Percentiles rank a stretch among this genome's conserved stretches.
Conservation (phyloP, 2,329 filamentous ascomycete species). For the Colletotrichum spaethianum region DNA sequence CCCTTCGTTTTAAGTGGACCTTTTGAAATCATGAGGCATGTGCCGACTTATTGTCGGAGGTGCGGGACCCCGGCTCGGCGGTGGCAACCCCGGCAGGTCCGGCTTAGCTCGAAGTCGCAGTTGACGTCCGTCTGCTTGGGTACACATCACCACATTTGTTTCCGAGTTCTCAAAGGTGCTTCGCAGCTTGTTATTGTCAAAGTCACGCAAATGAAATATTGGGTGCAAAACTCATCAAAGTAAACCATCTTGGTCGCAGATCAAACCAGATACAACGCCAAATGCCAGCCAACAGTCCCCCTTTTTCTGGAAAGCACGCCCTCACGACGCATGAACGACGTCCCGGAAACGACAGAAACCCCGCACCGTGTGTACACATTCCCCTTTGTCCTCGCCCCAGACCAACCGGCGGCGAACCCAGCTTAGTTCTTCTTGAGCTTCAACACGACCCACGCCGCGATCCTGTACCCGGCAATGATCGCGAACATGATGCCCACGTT, state of each 20-base stretch:
- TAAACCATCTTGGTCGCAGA: neutral
- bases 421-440: conserved; percentile 44
- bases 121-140: neutral
- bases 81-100: neutral
- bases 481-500: conserved; percentile 84
- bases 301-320: no score
- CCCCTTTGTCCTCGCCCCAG: neutral
- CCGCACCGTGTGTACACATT: neutral
- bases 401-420: neutral
- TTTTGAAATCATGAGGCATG: no score
- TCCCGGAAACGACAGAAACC: neutral
- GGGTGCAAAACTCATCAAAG: neutral
- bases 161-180: no score
- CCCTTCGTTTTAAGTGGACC: no score
- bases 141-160: no score
- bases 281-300: neutral
- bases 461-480: conserved; percentile 81
- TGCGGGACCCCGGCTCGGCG: no score
- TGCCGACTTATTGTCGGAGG: neutral
- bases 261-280: neutral
- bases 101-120: neutral
- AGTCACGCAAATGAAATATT: neutral
- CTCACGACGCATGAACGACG: neutral
- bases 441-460: conserved; percentile 77
- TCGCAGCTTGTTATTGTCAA: no score